phyloP scores from a whole-genome alignment of 2,329 filamentous ascomycete species.

The Penicillium sp. region DNA sequence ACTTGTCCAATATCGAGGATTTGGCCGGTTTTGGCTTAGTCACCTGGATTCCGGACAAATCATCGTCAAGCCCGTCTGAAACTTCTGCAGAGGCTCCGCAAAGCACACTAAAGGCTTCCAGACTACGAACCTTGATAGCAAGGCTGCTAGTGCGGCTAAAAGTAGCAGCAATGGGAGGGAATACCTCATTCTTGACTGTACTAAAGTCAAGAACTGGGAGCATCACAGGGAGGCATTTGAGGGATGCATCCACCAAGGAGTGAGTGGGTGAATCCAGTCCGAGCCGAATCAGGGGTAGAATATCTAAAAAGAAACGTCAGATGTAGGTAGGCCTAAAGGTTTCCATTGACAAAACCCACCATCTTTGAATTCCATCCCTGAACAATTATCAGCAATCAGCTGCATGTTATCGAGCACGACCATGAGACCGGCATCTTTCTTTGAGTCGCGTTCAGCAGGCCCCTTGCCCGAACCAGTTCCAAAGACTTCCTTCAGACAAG shows the following conservation, averaged over 20 bases:
- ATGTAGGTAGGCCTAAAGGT: conserved; percentile 1
- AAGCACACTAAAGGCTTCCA: conserved; percentile 85
- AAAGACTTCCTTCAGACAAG: conserved; percentile 79
- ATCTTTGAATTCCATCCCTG: conserved; percentile 92
- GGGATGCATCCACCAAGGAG: conserved; percentile 78
- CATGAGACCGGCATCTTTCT: conserved; percentile 86
- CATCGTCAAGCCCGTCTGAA: conserved; percentile 56
- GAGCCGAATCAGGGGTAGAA: conserved; percentile 78
- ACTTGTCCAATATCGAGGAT: conserved; percentile 87
- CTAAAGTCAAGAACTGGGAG: conserved; percentile 89
- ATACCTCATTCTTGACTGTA: conserved; percentile 94
- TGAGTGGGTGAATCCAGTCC: conserved; percentile 88
- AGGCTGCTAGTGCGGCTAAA: conserved; percentile 93
- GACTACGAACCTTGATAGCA: conserved; percentile 86
- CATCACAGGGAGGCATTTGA: conserved; percentile 75
- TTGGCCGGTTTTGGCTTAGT: conserved; percentile 60
- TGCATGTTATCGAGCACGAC: conserved; percentile 81
- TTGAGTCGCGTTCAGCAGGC: conserved; percentile 69
- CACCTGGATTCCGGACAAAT: conserved; percentile 62
- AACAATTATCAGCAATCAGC: conserved; percentile 73
- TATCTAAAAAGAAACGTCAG: conserved; percentile 55
- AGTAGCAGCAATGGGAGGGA: conserved; percentile 83
- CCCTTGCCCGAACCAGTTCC: conserved; percentile 51
- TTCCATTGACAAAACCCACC: conserved; percentile 50
- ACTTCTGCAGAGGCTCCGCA: conserved; percentile 69